Conservation (phyloP, 169 alveolate species). For the Babesia bovis region DNA sequence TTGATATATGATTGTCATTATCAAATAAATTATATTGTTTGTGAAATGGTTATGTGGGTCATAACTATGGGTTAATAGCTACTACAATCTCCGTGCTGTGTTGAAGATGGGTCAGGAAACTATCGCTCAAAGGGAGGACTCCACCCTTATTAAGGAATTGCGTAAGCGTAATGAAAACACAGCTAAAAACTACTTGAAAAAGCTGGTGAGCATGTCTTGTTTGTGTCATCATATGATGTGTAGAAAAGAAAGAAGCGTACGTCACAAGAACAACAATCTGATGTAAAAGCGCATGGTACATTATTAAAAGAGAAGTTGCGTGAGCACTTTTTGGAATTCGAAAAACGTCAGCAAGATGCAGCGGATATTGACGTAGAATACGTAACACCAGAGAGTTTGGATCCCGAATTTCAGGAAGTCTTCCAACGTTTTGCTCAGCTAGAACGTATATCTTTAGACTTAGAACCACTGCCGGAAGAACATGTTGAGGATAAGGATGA, state of each 20-base stretch:
- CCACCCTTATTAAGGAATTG: slow-evolving; percentile 54
- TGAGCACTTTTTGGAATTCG: slow-evolving; percentile 39
- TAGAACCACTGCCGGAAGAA: slow-evolving; percentile 52
- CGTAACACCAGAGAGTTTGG: slow-evolving; percentile 18
- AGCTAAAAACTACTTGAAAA: slow-evolving; percentile 72
- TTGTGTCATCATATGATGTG: neutral
- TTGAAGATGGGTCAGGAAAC: slow-evolving; percentile 8
- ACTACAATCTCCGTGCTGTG: no score
- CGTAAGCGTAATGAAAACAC: slow-evolving; percentile 67
- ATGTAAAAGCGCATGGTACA: slow-evolving; percentile 17
- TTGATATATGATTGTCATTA: neutral
- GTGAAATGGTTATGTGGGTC: no score
- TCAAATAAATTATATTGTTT: neutral
- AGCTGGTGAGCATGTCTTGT: slow-evolving; percentile 43
- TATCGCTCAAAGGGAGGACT: neutral
- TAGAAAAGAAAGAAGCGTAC: slow-evolving; percentile 36
- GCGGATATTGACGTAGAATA: slow-evolving; percentile 58
- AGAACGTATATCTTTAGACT: slow-evolving; percentile 45
- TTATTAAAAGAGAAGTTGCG: slow-evolving; percentile 17
- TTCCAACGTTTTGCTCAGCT: slow-evolving; percentile 56
- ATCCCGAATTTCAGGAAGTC: slow-evolving; percentile 44
- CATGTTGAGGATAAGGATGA: slow-evolving; percentile 23
- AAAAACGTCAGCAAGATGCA: slow-evolving; percentile 53
- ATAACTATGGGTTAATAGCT: no score
- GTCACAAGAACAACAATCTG: neutral